Evolutionary conservation across 2,329 filamentous ascomycete genomes (phyloP).

Genomic region (Cryphonectria naterciae): DNA sequence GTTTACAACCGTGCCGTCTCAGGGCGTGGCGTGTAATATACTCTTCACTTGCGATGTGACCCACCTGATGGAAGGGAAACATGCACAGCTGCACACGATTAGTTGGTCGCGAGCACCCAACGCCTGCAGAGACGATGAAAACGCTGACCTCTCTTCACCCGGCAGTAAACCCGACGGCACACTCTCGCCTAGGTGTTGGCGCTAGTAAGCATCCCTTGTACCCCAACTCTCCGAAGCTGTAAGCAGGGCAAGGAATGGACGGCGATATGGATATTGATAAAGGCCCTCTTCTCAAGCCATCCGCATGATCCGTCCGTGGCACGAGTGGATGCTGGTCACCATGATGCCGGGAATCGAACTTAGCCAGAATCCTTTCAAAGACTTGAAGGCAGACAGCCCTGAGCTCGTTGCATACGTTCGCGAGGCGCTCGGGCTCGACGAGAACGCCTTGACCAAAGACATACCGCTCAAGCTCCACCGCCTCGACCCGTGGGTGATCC

Average conservation of each 20-base stretch:
- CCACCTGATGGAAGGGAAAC: conserved; percentile 51
- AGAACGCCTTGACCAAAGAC: conserved; percentile 25
- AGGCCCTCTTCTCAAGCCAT: conserved; percentile 35
- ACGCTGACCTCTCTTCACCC: background rate
- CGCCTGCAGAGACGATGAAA: background rate
- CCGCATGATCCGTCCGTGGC: conserved; percentile 62
- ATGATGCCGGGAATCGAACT: conserved; percentile 32
- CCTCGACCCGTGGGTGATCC: conserved; percentile 57
- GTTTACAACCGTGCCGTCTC: conserved; percentile 12
- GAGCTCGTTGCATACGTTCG: conserved; percentile 37
- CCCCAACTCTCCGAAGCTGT: background rate
- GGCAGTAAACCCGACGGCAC: conserved; percentile 54
- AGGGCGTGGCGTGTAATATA: conserved; percentile 22
- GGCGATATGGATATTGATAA: background rate
- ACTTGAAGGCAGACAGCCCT: conserved; percentile 13
- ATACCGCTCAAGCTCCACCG: conserved; percentile 51
- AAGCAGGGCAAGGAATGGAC: background rate
- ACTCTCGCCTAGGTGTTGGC: conserved; percentile 48
- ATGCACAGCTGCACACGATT: conserved; percentile 58
- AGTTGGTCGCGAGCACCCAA: background rate
- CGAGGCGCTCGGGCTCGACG: conserved; percentile 55
- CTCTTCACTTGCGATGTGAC: conserved; percentile 47
- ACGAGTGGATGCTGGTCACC: conserved; percentile 56
- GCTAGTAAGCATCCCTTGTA: conserved; percentile 19
- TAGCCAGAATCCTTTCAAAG: conserved; percentile 34